phyloP scores from a whole-genome alignment of 768 basidiomycete genomes.

The Trametopsis cervina region DNA sequence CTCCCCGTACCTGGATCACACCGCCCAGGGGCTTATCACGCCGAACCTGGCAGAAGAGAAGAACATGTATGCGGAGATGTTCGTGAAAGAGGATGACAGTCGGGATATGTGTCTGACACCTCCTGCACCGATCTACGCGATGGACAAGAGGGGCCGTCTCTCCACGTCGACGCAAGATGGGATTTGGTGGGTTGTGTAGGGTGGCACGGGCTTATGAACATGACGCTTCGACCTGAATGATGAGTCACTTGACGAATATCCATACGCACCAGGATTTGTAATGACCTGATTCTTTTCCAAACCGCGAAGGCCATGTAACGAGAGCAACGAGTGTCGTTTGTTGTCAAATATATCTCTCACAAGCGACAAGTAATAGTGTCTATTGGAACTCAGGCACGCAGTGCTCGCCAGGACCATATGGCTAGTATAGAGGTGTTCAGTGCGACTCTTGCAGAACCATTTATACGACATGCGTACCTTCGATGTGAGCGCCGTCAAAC shows the following conservation, averaged over 20 bases:
- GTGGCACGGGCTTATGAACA: not conserved
- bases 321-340: no score
- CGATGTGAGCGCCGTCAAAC: conserved; percentile 69
- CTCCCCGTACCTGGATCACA: not conserved
- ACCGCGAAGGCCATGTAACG: no score
- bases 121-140: not conserved
- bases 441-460: not conserved
- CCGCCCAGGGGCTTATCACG: not conserved
- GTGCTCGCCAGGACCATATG: conserved; percentile 89
- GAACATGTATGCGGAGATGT: not conserved
- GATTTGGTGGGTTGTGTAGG: not conserved
- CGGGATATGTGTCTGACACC: not conserved
- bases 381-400: conserved; percentile 73
- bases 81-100: not conserved
- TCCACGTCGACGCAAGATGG: not conserved
- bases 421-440: conserved; percentile 39
- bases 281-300: no score
- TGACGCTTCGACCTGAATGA: no score
- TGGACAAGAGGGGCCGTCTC: not conserved
- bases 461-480: conserved; percentile 42
- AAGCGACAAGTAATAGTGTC: no score
- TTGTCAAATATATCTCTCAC: no score
- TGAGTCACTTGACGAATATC: no score
- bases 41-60: not conserved
- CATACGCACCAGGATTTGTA: no score